Conservation (phyloP, 345 rosid genomes). For the Salix arbutifolia region DNA sequence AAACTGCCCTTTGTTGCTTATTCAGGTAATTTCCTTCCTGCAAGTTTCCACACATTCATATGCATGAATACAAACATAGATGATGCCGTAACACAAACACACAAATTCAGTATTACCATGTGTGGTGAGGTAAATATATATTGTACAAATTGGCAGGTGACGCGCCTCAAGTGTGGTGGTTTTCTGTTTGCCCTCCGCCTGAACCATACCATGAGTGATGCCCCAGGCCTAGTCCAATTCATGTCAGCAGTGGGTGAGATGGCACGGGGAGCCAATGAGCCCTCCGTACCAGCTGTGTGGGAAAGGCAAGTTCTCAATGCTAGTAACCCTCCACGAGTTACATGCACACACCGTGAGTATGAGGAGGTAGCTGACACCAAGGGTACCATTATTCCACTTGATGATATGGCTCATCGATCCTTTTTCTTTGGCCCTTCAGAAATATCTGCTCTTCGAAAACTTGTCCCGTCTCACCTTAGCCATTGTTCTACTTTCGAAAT, state of each 20-base stretch:
- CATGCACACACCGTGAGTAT: constrained; percentile 13
- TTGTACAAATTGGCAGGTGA: constrained; percentile 6
- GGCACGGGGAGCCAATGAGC: constrained; percentile 1
- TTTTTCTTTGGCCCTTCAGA: constrained; percentile 18
- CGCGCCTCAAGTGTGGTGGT: constrained; percentile 21
- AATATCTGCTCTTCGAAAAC: background rate
- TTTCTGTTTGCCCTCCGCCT: constrained; percentile 15
- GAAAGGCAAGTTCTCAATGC: constrained; percentile 17
- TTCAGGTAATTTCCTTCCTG: constrained; percentile 5
- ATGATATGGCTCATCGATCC: constrained; percentile 3
- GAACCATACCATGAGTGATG: constrained; percentile 19
- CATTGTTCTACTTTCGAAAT: constrained; percentile 20
- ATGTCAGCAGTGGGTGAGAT: constrained; percentile 14
- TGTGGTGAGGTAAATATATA: too few relatives aligned
- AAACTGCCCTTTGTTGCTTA: constrained; percentile 11
- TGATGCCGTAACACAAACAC: too few relatives aligned
- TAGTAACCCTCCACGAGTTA: constrained; percentile 4
- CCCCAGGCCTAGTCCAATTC: constrained; percentile 8
- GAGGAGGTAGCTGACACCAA: constrained; percentile 7
- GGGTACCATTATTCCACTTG: background rate
- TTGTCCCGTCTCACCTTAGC: background rate
- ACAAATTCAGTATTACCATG: too few relatives aligned
- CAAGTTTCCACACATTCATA: background rate
- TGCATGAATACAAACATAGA: too few relatives aligned
- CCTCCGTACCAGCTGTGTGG: constrained; percentile 16